These are phyloP conservation scores for Aspergillus tanneri DNA, from an alignment of 2,329 filamentous ascomycete genomes.

Conservation along the genomic window DNA sequence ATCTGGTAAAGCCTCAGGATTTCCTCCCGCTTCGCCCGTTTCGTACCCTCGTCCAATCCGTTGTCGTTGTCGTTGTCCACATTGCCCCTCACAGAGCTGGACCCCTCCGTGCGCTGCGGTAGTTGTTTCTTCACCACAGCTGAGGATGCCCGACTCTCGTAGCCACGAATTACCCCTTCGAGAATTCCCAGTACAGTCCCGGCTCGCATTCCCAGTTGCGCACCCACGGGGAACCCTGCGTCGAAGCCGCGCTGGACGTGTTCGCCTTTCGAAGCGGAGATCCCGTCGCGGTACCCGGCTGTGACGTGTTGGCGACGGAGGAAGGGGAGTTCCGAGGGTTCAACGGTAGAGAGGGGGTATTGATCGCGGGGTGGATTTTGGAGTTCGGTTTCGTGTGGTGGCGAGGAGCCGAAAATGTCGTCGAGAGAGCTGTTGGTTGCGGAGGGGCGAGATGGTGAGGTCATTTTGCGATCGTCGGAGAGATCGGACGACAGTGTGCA, in stretches of 20 bases:
- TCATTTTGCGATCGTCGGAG: neutral
- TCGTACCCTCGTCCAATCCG: conserved; percentile 12
- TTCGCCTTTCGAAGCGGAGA: conserved; percentile 70
- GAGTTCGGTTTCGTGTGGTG: conserved; percentile 20
- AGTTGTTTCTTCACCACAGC: conserved; percentile 29
- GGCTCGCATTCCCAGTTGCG: conserved; percentile 70
- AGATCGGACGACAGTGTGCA: neutral
- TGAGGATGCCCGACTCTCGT: conserved; percentile 27
- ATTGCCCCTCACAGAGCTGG: neutral
- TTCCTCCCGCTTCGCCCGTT: conserved; percentile 41
- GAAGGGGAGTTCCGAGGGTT: conserved; percentile 69
- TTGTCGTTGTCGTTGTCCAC: neutral
- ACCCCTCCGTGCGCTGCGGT: conserved; percentile 19
- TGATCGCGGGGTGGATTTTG: neutral
- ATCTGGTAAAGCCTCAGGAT: conserved; percentile 35
- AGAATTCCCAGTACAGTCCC: conserved; percentile 75
- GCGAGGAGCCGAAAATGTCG: conserved; percentile 46
- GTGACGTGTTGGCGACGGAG: conserved; percentile 76
- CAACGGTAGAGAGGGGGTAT: conserved; percentile 11
- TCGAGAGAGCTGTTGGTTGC: conserved; percentile 32
- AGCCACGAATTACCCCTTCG: conserved; percentile 61
- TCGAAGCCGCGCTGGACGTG: conserved; percentile 88
- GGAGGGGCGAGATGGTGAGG: neutral
- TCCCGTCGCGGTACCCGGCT: conserved; percentile 86
- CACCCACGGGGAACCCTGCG: conserved; percentile 82